Evolutionary conservation across 2,329 filamentous ascomycete species (phyloP), one percentile per base, ranked within the genome.

Genomic region (Aspergillus neoniger): DNA sequence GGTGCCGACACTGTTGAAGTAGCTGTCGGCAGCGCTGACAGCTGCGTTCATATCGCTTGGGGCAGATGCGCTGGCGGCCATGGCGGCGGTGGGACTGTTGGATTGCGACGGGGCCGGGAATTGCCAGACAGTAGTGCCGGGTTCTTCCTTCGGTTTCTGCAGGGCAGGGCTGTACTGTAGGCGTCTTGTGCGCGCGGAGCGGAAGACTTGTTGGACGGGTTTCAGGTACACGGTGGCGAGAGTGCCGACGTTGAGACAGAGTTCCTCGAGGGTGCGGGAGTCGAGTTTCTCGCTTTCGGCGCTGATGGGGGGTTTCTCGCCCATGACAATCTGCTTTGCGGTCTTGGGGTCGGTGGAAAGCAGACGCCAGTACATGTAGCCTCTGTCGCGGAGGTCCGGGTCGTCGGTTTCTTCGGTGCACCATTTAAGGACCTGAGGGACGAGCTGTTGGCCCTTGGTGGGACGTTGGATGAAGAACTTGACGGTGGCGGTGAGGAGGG

Each of bases 371-470:
- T 99, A 99, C 93, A 99, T 98, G 81, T 97, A 99, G 0, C 95
- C 95, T 69, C 95, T 85, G 75, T 99, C 95, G 65, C 95, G 88
- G 28, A 99, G 86, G 77, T 99, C 95, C 0, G 95, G 95, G 76
- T 99, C 97, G 73, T 99, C 95, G n/a, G 94, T 98, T 76, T 98
- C 95, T 76, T 98, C 95, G 0, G 95, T 99, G 4, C 95, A 96
- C 94, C 95, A 98, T 77, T 98, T 98, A 54, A 99, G 82, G 2
- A 98, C 94, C 71, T 92, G 92, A 0, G 94, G 95, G 0, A 99
- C 94, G 6, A 99, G 83, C 55, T 96, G 88, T 71, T 96, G 93
- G 25, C 92, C 95, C 73, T 96, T 96, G 15, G 93, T 97, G 0
- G 95, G 95, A 21, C 95, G 86, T 74, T 98, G 95, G 67, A 99